phyloP scores from a whole-genome alignment of 2,329 filamentous ascomycete genomes.

The Phyllosticta citribraziliensis region DNA sequence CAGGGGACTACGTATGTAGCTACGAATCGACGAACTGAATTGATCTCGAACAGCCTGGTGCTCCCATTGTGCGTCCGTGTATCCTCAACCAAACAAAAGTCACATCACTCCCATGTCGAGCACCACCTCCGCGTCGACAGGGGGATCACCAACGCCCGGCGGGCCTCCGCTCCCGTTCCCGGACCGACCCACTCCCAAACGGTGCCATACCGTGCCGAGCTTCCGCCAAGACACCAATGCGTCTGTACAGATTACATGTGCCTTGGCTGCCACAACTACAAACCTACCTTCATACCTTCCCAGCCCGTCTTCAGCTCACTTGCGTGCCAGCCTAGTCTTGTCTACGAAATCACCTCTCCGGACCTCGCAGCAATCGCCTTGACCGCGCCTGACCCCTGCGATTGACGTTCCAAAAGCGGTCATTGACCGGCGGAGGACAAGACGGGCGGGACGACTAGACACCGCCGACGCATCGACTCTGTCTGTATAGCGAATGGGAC shows the following conservation, averaged over 20 bases:
- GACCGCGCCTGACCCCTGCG: background rate
- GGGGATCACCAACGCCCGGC: conserved; percentile 1
- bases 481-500: background rate
- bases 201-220: background rate
- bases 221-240: background rate
- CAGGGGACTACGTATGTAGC: background rate
- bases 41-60: background rate
- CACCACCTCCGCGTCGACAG: background rate
- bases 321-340: background rate
- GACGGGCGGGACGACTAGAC: background rate
- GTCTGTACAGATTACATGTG: background rate
- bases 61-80: background rate
- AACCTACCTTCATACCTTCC: background rate
- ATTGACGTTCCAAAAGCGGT: background rate
- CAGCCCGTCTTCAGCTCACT: background rate
- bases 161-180: conserved; percentile 3
- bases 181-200: background rate
- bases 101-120: background rate
- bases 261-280: background rate
- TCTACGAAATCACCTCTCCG: background rate
- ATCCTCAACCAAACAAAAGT: too few species aligned
- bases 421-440: background rate
- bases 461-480: background rate
- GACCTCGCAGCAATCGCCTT: background rate
- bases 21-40: background rate